These are phyloP conservation scores for Ogataea polymorpha DNA, from an alignment of 805 yeast genomes.

Conservation along the genomic window DNA sequence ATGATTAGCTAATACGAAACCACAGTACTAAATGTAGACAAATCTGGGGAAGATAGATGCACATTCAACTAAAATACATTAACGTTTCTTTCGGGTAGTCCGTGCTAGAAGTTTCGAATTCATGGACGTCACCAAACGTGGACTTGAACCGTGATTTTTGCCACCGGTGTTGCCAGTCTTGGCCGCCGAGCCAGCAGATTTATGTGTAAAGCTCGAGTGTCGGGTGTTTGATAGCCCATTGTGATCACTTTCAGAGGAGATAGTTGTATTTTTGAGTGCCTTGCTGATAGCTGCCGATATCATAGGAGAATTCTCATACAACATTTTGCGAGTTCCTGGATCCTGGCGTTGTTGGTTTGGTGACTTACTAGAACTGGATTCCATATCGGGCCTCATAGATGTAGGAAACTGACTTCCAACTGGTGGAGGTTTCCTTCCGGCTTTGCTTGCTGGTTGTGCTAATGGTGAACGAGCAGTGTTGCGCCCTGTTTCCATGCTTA, in stretches of 20 bases:
- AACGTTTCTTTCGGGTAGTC: constrained; percentile 43
- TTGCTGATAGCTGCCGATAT: constrained; percentile 35
- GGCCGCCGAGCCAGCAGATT: background rate
- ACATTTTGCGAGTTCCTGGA: constrained; percentile 16
- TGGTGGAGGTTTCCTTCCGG: constrained; percentile 19
- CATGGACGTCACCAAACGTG: constrained; percentile 46
- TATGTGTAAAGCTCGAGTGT: background rate
- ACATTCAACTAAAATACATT: constrained; percentile 6
- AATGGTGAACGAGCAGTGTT: background rate
- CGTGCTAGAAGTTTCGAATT: constrained; percentile 62
- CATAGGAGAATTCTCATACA: constrained; percentile 29
- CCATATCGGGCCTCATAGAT: constrained; percentile 18
- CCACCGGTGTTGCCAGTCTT: background rate
- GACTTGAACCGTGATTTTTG: constrained; percentile 8
- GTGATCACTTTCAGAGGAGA: constrained; percentile 1
- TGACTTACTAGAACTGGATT: constrained; percentile 1
- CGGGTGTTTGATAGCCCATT: background rate
- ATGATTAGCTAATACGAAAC: background rate
- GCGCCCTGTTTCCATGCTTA: background rate
- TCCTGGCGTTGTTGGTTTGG: constrained; percentile 6
- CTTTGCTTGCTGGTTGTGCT: background rate
- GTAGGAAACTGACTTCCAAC: constrained; percentile 14
- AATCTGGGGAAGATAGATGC: constrained; percentile 10
- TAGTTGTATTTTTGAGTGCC: constrained; percentile 27
- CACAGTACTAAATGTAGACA: background rate